phyloP scores from a whole-genome alignment of 148 eudicot genomes.

The Drosera capensis region DNA sequence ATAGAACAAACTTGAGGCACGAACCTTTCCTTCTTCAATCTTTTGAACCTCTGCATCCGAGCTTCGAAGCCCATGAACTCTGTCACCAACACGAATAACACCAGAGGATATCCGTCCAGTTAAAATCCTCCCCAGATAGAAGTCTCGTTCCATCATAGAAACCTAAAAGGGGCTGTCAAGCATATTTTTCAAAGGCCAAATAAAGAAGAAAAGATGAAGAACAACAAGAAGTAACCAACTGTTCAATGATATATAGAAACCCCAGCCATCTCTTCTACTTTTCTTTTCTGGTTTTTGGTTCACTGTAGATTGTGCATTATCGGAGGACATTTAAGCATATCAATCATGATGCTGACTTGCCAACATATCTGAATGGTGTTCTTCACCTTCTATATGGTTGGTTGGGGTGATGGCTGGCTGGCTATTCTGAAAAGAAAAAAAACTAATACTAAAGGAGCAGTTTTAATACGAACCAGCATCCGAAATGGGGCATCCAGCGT shows the following conservation, averaged over 20 bases:
- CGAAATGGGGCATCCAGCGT: conserved; percentile 65
- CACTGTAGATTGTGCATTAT: too few relatives aligned
- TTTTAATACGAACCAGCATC: conserved; percentile 68
- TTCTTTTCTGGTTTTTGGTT: too few relatives aligned
- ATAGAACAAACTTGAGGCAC: neutral
- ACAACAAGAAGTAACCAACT: neutral
- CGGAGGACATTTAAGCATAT: too few relatives aligned
- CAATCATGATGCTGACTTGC: too few relatives aligned
- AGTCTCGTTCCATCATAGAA: conserved; percentile 96
- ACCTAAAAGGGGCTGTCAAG: conserved; percentile 65
- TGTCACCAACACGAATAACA: conserved; percentile 68
- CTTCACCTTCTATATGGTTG: neutral
- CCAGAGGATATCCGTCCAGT: conserved; percentile 83
- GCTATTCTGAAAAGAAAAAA: neutral
- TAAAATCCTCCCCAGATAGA: conserved; percentile 79
- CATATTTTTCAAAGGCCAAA: conserved; percentile 35
- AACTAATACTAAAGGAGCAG: neutral
- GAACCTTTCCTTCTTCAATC: conserved; percentile 95
- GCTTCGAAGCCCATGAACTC: conserved; percentile 68
- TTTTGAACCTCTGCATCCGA: conserved; percentile 56
- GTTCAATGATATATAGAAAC: neutral
- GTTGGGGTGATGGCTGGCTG: neutral
- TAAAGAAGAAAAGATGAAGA: conserved; percentile 3
- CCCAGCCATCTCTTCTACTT: neutral
- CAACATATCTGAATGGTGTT: too few relatives aligned